Conservation (phyloP, 2,329 filamentous ascomycete genomes). For the Apiospora aurea region DNA sequence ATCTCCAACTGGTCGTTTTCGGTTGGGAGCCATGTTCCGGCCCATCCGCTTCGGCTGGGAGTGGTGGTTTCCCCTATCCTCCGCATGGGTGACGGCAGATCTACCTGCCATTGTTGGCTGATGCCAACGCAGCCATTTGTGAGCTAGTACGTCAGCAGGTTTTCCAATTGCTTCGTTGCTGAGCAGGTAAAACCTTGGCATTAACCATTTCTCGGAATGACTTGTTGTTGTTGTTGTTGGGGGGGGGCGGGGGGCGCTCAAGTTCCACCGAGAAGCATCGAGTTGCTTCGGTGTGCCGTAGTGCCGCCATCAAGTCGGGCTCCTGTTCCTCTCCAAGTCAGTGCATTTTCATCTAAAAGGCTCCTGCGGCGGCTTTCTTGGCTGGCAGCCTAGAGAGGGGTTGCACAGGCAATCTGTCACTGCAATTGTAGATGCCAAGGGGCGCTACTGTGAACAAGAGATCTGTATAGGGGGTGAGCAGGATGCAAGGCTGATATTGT, state of each 20-base stretch:
- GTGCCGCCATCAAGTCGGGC: neutral
- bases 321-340: neutral
- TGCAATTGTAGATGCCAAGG: neutral
- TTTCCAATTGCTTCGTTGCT: neutral
- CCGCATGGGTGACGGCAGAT: neutral
- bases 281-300: neutral
- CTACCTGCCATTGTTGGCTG: neutral
- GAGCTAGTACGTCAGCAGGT: neutral
- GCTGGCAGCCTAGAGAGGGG: neutral
- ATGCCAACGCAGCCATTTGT: neutral
- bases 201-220: neutral
- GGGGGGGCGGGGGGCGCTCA: no score
- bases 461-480: neutral
- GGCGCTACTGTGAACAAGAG: neutral
- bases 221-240: no score
- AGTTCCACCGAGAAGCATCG: neutral
- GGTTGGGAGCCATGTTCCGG: neutral
- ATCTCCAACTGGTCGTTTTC: neutral
- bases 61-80: neutral
- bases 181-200: neutral
- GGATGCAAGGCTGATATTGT: neutral
- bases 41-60: neutral
- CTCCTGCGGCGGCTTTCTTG: neutral
- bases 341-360: neutral
- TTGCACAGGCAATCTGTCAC: neutral